These are phyloP conservation scores for Leishmania lainsoni DNA, from an alignment of 208 protist species.

Conservation along the genomic window DNA sequence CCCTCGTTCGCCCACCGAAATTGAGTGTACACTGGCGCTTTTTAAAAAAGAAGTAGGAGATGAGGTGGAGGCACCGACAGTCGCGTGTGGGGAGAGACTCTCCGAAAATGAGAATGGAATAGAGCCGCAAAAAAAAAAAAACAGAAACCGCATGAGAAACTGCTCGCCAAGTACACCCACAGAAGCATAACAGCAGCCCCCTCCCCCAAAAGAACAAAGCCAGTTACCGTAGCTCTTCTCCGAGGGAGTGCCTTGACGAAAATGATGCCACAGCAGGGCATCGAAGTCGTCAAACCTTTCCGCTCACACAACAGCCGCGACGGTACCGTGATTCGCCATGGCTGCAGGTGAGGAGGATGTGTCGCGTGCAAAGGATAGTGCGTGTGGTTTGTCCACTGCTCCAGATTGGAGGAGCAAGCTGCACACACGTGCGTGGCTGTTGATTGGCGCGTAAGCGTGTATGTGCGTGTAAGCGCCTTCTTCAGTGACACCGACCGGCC, in stretches of 20 bases:
- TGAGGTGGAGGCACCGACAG: background rate
- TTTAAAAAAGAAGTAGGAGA: background rate
- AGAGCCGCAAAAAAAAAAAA: background rate
- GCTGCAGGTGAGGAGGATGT: background rate
- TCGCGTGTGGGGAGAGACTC: background rate
- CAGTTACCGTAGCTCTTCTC: background rate
- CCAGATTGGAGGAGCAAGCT: background rate
- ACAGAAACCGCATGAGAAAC: background rate
- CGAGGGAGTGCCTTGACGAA: background rate
- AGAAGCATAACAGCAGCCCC: background rate
- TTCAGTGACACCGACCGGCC: background rate
- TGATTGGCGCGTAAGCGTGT: background rate
- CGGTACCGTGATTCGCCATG: background rate
- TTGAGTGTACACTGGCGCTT: background rate
- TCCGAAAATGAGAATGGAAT: background rate
- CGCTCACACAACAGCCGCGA: background rate
- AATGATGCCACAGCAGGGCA: background rate
- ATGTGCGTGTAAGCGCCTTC: background rate
- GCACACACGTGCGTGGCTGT: background rate
- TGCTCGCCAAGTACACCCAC: background rate
- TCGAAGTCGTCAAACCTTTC: background rate
- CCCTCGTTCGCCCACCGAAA: background rate
- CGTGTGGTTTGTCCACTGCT: background rate
- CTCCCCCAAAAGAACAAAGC: background rate
- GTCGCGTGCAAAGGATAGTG: background rate